Evolutionary conservation across 371 early-diverging fungal species (phyloP), one percentile per base, ranked within the genome.

Genomic region (Mortierella sp.): DNA sequence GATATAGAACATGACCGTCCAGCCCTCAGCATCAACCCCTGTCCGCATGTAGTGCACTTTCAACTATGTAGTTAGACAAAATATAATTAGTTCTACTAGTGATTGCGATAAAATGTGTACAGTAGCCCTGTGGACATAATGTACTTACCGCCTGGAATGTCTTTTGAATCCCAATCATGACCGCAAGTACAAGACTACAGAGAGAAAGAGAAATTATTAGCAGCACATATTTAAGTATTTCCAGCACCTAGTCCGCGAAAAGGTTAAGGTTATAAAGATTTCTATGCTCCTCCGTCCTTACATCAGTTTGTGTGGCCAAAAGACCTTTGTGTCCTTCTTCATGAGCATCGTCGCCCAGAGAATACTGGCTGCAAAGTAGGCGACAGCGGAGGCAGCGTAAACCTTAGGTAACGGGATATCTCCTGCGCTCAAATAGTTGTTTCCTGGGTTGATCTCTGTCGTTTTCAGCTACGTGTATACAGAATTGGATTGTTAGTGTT

Each of bases 271-370:
- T n/a, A n/a, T n/a, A n/a, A n/a, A n/a, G n/a, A n/a, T n/a, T n/a
- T n/a, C n/a, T n/a, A n/a, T n/a, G n/a, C n/a, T n/a, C n/a, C n/a
- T n/a, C n/a, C n/a, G 2, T 57, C 2, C 82, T 56, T 82, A 83
- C 85, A 87, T 82, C 43, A 87, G 63, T 66, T 82, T 81, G 73
- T 87, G 86, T 4, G 86, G 84, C 62, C 84, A 81, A 56, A 83
- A 83, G 7, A 87, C 82, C 11, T 64, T 80, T 8, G 81, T 80
- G 27, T 84, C 81, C 57, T 72, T 79, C 44, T 75, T 72, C 37
- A 78, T 21, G 11, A 84, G 47, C 41, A 83, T 54, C 23, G 47
- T 56, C 1, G 57, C 39, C 86, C 87, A 84, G 31, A 81, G 61
- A 4, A 23, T 64, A 17, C 80, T 69, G 12, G 79, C 80, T 0